Base-by-base conservation (phyloP, 768 basidiomycete species). In the Sutorius australiensis region DNA sequence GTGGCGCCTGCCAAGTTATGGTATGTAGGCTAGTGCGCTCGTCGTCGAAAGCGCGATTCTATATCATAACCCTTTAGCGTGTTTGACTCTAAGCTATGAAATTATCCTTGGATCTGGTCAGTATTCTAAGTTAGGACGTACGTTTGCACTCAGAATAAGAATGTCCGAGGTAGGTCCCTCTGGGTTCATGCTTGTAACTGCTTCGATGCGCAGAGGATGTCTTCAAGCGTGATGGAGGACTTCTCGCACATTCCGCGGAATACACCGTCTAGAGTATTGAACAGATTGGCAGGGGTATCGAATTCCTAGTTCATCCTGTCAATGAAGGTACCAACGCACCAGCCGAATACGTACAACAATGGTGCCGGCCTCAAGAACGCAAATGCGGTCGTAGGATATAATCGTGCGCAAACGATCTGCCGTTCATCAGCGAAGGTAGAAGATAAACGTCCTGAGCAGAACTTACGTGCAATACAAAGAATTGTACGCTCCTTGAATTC, bases 181-280 rank as follows among this genome's bases (percentile, higher is more conserved):
- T 7, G 5, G n/a, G n/a, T 17, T 37, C n/a, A 37, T 37, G 5
- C 24, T 17, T 27, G 39, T n/a, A 56, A 31, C 10, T 39, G 42
- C 32, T 45, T 70, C 24, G 61, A 68, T 12, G 75, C 75, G 28
- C 53, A 65, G 50, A 65, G 69, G 53, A 93, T 82, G 66, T 94
- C 92, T 34, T 86, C 82, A 11, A 86, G 64, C 14, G 81, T 76
- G 56, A 94, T 89, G 31, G 80, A 80, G n/a, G 87, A 89, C 52
- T 82, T 82, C 28, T 90, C 84, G 62, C 91, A 93, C 91, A 95
- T 94, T 43, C 83, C 81, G 36, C 82, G 79, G 75, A 95, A 95
- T 58, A 91, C 85, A 2, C 89, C 84, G 46, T 79, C 75, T 3
- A 73, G 54, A 7, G 67, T 72, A 44, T 76, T 60, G 69, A 81